A percentile compares a stretch with the other conserved stretches of the same genome.
These are phyloP conservation scores for Jamesozyma jinghongensis DNA, from an alignment of 805 yeast genomes.

Conservation along the genomic window DNA sequence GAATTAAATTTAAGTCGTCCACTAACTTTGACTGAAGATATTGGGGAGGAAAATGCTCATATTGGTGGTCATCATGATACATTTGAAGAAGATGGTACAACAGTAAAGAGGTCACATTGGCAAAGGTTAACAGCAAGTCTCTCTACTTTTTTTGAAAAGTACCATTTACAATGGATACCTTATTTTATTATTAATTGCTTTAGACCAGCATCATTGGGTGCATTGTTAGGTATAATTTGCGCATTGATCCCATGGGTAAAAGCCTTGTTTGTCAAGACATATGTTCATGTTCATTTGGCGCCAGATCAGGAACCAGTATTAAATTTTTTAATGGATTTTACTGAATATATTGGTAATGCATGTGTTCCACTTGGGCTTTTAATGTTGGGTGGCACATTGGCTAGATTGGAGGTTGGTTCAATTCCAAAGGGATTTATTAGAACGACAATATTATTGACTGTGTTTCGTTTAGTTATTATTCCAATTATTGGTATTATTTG, in stretches of 20 bases:
- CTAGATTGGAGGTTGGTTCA: slow-evolving; percentile 52
- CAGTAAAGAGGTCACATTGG: background rate
- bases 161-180: slow-evolving; percentile 30
- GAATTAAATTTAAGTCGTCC: slow-evolving; percentile 27
- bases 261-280: slow-evolving; percentile 53
- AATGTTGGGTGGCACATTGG: slow-evolving; percentile 79
- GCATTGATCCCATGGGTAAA: slow-evolving; percentile 82
- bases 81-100: too few relatives aligned
- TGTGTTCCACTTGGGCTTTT: slow-evolving; percentile 82
- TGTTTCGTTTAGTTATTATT: slow-evolving; percentile 51
- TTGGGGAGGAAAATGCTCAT: slow-evolving; percentile 18
- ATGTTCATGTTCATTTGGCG: slow-evolving; percentile 52
- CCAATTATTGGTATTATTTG: slow-evolving; percentile 74
- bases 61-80: slow-evolving; percentile 2
- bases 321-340: slow-evolving; percentile 75
- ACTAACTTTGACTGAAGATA: slow-evolving; percentile 22
- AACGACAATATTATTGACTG: slow-evolving; percentile 49
- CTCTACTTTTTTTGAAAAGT: slow-evolving; percentile 18
- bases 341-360: slow-evolving; percentile 74
- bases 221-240: slow-evolving; percentile 55
- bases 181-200: slow-evolving; percentile 42
- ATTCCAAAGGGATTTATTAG: slow-evolving; percentile 57
- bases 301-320: slow-evolving; percentile 83
- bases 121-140: slow-evolving; percentile 7
- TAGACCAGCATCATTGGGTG: slow-evolving; percentile 65